Conservation (phyloP, 148 eudicot species). For the Silene latifolia region DNA sequence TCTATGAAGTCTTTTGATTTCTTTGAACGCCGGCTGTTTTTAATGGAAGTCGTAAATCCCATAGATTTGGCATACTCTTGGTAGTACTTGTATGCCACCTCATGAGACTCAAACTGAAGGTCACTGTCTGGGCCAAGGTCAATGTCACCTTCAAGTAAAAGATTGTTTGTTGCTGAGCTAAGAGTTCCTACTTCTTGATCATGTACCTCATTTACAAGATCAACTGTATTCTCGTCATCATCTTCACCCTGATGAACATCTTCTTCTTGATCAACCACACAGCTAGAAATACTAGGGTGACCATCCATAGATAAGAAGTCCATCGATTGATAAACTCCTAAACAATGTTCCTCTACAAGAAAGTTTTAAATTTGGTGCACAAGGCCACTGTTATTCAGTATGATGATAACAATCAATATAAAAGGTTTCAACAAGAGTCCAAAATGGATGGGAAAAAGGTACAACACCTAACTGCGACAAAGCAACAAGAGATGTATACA, state of each 20-base stretch:
- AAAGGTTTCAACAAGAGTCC: background rate
- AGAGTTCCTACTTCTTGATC: slow-evolving; percentile 25
- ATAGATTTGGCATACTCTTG: slow-evolving; percentile 68
- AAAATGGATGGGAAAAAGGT: background rate
- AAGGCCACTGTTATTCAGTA: background rate
- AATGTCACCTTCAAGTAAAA: slow-evolving; percentile 35
- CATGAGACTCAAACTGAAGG: slow-evolving; percentile 73
- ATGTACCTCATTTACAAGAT: slow-evolving; percentile 23
- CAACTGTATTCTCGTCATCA: slow-evolving; percentile 17
- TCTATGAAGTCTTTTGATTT: slow-evolving; percentile 72
- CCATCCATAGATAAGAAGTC: slow-evolving; percentile 16
- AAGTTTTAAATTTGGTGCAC: background rate
- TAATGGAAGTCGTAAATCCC: slow-evolving; percentile 68
- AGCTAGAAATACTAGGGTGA: slow-evolving; percentile 12
- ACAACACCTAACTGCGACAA: background rate
- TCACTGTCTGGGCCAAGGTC: slow-evolving; percentile 41
- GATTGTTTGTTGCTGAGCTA: slow-evolving; percentile 18
- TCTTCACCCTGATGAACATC: slow-evolving; percentile 30
- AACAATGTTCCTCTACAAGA: slow-evolving; percentile 7
- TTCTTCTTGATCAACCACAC: slow-evolving; percentile 27
- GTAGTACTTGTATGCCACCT: slow-evolving; percentile 61
- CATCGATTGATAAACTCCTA: slow-evolving; percentile 15
- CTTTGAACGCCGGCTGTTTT: slow-evolving; percentile 69
- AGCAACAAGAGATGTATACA: background rate
- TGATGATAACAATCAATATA: background rate